Evolutionary conservation across 345 rosid species (phyloP), one percentile per base, ranked within the genome.

Genomic region (Eucalyptus tenuipes): DNA sequence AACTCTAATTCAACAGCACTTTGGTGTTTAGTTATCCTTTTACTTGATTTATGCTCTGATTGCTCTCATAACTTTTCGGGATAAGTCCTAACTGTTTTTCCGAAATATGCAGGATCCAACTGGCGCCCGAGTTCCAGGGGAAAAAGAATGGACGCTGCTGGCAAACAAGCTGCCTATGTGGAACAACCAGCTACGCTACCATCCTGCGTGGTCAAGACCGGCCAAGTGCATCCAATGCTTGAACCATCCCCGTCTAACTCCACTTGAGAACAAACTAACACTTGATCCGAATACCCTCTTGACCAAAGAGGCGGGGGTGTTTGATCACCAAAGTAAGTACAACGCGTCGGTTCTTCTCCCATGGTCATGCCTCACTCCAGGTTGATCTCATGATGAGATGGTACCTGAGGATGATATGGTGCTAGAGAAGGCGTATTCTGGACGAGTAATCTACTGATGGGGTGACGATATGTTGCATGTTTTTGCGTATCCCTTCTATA

Each of bases 261-360:
- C 97, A 24, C 75, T 96, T 47, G 94, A 95, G 87, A 96, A 94
- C 94, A 95, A 89, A 88, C 89, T 93, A 86, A 91, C 94, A 29
- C 89, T 90, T 55, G 91, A 91, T 31, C 92, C 92, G 61, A 89
- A 10, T n/a, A 10, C 84, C 61, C 49, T 88, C 90, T 88, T 89
- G 27, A 85, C 87, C 92, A 89, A 90, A 91, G 85, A 85, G 95
- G 89, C 42, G 2, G 79, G 79, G 79, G 10, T 86, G 91, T 87
- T 89, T 55, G 87, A 89, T 94, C 96, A 88, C 92, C 94, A n/a
- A 88, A 89, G 45, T 81, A 90, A 61, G 90, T 89, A 48, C 92
- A 94, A 40, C 95, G 94, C 86, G 90, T 94, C 53, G 92, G 87
- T 89, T 90, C 96, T 59, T 94, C 96, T 75, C 97, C 97, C 49